Evolutionary conservation across 139 green algal species (phyloP).

Genomic region (Chlorella sp.): DNA sequence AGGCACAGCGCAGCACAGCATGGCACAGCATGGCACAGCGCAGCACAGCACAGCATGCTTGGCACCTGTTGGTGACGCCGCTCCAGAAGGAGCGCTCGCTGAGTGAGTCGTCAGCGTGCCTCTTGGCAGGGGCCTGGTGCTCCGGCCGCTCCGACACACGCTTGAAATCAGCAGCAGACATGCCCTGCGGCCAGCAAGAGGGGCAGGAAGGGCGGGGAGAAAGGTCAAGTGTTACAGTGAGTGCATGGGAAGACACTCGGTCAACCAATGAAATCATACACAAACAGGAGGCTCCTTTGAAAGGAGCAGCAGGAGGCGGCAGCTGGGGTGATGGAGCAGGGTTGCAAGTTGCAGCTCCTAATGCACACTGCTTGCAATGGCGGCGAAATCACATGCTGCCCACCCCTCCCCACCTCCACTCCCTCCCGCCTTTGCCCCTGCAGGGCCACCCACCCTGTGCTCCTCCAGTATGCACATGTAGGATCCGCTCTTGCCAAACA

Average conservation of each 20-base stretch:
- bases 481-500: constrained; percentile 45
- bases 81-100: constrained; percentile 82
- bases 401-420: no score
- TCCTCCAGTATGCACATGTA: constrained; percentile 56
- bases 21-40: not conserved
- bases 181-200: constrained; percentile 1
- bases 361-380: no score
- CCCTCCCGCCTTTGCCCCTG: no score
- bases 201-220: no score
- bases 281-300: no score
- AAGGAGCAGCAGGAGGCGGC: no score
- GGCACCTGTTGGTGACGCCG: constrained; percentile 60
- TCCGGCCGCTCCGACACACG: not conserved
- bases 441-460: constrained; percentile 17
- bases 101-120: not conserved
- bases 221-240: no score
- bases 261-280: not conserved
- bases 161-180: constrained; percentile 44
- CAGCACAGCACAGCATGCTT: not conserved
- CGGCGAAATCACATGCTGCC: no score
- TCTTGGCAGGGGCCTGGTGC: not conserved
- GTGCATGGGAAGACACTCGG: not conserved
- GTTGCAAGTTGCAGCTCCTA: no score
- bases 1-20: not conserved
- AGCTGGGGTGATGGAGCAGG: no score